These are phyloP conservation scores for Dipteronia sinensis DNA, from an alignment of 345 rosid species.

Conservation along the genomic window DNA sequence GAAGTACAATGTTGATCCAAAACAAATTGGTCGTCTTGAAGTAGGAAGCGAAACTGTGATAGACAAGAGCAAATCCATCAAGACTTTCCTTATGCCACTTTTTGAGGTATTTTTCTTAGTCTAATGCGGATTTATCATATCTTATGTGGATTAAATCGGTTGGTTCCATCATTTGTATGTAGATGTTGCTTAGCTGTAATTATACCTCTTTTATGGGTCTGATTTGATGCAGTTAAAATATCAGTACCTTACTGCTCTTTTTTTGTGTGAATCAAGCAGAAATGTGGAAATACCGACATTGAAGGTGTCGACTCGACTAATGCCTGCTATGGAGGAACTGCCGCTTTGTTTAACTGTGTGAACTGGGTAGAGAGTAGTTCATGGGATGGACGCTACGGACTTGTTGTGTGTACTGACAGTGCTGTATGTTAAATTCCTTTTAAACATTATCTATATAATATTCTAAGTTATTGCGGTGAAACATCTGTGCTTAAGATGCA, in stretches of 20 bases:
- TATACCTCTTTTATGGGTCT: neutral
- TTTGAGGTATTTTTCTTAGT: constrained; percentile 72
- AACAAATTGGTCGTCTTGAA: constrained; percentile 92
- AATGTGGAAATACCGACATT: constrained; percentile 89
- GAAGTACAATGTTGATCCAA: constrained; percentile 89
- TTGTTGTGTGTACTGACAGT: constrained; percentile 95
- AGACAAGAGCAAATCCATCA: constrained; percentile 98
- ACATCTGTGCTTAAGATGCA: neutral
- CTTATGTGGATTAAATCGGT: neutral
- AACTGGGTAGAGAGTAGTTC: constrained; percentile 99
- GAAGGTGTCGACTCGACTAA: constrained; percentile 99
- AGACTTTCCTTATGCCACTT: constrained; percentile 97
- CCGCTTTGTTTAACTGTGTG: constrained; percentile 94
- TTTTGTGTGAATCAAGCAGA: constrained; percentile 49
- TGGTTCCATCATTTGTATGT: neutral
- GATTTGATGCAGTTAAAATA: neutral
- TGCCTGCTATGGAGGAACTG: constrained; percentile 99
- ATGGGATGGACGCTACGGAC: constrained; percentile 99
- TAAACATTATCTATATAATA: neutral
- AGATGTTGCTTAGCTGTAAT: neutral
- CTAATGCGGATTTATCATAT: neutral
- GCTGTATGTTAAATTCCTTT: constrained; percentile 65
- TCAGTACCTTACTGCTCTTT: constrained; percentile 15
- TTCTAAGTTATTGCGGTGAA: neutral
- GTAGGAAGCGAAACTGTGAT: constrained; percentile 99